A percentile compares a stretch with the other conserved stretches of the same genome.
Evolutionary conservation across 2,329 filamentous ascomycete species (phyloP).

Genomic region (Aspergillus vadensis): DNA sequence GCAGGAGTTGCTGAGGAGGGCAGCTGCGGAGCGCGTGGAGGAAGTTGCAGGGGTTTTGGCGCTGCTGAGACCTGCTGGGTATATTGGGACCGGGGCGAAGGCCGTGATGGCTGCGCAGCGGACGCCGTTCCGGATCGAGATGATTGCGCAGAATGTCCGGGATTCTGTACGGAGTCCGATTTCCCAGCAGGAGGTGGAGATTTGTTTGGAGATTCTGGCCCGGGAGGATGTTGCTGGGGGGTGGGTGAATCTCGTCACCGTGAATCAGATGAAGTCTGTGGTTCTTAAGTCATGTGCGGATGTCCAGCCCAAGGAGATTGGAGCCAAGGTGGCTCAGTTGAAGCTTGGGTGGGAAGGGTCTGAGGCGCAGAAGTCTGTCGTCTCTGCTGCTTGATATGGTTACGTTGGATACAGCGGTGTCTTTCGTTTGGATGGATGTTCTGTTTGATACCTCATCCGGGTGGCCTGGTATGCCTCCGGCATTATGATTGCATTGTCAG

Average conservation of each 20-base stretch:
- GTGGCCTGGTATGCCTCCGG: conserved; percentile 28
- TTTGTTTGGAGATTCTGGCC: conserved; percentile 51
- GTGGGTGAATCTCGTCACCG: conserved; percentile 53
- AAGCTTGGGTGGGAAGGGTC: conserved; percentile 31
- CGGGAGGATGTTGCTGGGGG: conserved; percentile 50
- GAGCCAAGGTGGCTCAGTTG: conserved; percentile 33
- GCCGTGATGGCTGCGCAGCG: conserved; percentile 46
- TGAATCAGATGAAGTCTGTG: conserved; percentile 49
- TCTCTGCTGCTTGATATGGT: conserved; percentile 10
- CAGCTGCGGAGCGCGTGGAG: conserved; percentile 67
- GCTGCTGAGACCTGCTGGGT: conserved; percentile 55
- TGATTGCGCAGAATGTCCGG: conserved; percentile 64
- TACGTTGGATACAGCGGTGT: conserved; percentile 13
- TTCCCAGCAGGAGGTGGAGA: conserved; percentile 50
- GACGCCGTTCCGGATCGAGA: conserved; percentile 67
- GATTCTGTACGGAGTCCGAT: conserved; percentile 63
- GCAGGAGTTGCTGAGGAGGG: conserved; percentile 61
- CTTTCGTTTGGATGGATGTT: conserved; percentile 15
- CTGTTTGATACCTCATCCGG: conserved; percentile 25
- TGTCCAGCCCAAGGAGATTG: conserved; percentile 40
- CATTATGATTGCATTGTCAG: conserved; percentile 29
- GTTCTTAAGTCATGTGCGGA: conserved; percentile 48
- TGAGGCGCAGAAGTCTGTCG: conserved; percentile 13
- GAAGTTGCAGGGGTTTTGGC: conserved; percentile 69
- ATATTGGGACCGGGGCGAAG: conserved; percentile 34